Conservation (phyloP, 139 green algal species). For the Diplosphaera chodatii region DNA sequence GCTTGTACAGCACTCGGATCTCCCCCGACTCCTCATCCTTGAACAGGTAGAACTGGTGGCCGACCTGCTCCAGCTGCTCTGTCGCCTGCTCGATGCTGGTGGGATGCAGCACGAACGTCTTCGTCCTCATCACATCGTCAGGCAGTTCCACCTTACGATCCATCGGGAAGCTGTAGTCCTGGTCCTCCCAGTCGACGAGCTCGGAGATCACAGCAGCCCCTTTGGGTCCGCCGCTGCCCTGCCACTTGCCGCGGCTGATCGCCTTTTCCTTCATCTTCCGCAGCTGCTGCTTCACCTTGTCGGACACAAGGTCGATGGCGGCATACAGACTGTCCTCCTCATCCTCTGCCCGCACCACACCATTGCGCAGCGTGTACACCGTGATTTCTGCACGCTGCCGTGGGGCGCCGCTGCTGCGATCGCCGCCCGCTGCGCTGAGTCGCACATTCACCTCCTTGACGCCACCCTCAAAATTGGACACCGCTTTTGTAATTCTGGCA, state of each 20-base stretch:
- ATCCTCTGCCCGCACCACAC: constrained; percentile 64
- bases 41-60: constrained; percentile 51
- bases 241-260: constrained; percentile 23
- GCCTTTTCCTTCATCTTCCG: constrained; percentile 23
- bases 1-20: constrained; percentile 52
- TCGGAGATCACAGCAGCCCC: constrained; percentile 6
- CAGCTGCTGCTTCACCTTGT: constrained; percentile 53
- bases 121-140: constrained; percentile 33
- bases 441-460: constrained; percentile 63
- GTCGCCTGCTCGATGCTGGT: constrained; percentile 53
- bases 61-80: constrained; percentile 35
- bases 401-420: constrained; percentile 48
- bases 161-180: constrained; percentile 13
- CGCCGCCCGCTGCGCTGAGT: constrained; percentile 52
- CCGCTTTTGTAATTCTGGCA: constrained; percentile 12
- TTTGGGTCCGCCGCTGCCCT: constrained; percentile 8
- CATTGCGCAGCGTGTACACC: constrained; percentile 58
- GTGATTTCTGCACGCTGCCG: constrained; percentile 69
- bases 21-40: constrained; percentile 23
- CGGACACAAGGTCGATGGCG: constrained; percentile 62
- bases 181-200: constrained; percentile 21
- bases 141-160: constrained; percentile 14
- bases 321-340: constrained; percentile 55
- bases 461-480: constrained; percentile 37
- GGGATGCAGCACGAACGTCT: constrained; percentile 33